Evolutionary conservation across 208 protist genomes (phyloP).

Genomic region (Acanthamoeba sp.): DNA sequence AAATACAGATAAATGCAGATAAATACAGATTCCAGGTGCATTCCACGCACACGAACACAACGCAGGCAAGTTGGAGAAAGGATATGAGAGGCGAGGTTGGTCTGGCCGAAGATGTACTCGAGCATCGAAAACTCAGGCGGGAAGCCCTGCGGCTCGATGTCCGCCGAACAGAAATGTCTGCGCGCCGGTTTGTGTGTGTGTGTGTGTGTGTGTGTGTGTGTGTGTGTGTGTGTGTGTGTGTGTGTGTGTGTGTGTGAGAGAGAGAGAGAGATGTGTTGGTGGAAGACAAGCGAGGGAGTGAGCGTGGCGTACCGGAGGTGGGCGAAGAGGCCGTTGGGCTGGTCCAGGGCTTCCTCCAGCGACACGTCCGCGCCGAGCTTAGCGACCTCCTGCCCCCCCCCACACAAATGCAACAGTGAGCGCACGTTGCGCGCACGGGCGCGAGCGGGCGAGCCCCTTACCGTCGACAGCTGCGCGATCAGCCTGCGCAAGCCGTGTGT

Average conservation of each 20-base stretch:
- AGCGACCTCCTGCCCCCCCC: background rate
- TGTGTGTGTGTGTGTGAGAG: too few species aligned
- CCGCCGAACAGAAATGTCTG: conserved; percentile 32
- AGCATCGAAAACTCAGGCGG: conserved; percentile 45
- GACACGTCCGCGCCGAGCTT: background rate
- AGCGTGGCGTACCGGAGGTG: background rate
- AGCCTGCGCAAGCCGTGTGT: background rate
- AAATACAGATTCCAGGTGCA: background rate
- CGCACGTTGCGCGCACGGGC: too few species aligned
- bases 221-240: too few species aligned
- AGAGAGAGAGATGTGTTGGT: too few species aligned
- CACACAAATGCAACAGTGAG: background rate
- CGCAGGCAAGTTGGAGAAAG: background rate
- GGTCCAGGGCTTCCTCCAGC: conserved; percentile 8
- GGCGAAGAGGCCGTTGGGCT: background rate
- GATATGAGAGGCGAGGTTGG: conserved; percentile 47
- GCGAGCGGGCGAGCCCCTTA: background rate
- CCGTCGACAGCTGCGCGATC: background rate
- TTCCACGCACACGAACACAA: background rate
- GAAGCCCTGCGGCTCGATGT: background rate
- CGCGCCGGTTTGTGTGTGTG: too few species aligned
- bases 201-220: too few species aligned
- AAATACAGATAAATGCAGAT: background rate
- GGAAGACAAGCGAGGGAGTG: too few species aligned
- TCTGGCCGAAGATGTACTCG: conserved; percentile 13